phyloP scores from a whole-genome alignment of 2,329 filamentous ascomycete genomes.

The Colletotrichum destructivum region DNA sequence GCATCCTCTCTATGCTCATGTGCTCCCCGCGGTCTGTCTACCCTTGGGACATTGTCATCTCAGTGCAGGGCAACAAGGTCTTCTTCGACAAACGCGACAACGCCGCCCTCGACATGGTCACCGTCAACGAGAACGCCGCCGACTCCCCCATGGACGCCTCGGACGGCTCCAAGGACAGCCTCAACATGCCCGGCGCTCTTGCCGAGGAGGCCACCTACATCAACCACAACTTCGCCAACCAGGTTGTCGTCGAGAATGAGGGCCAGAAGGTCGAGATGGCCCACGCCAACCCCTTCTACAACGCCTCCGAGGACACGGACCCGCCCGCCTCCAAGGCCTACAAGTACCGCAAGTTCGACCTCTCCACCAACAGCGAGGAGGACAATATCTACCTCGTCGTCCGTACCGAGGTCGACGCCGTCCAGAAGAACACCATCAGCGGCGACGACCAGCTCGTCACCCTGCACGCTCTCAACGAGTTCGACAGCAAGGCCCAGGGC shows the following conservation, averaged over 20 bases:
- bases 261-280: slow-evolving; percentile 85
- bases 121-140: slow-evolving; percentile 98
- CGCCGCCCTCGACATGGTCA: slow-evolving; percentile 95
- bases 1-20: slow-evolving; percentile 99
- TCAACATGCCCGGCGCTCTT: slow-evolving; percentile 94
- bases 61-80: slow-evolving; percentile 94
- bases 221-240: slow-evolving; percentile 99
- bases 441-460: slow-evolving; percentile 93
- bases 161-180: slow-evolving; percentile 92
- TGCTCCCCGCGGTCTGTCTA: slow-evolving; percentile 97
- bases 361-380: slow-evolving; percentile 95
- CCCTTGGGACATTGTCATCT: slow-evolving; percentile 97
- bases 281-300: slow-evolving; percentile 98
- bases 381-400: slow-evolving; percentile 89
- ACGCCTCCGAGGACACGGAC: slow-evolving; percentile 91
- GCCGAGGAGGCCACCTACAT: slow-evolving; percentile 99
- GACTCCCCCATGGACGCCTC: slow-evolving; percentile 93
- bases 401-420: slow-evolving; percentile 94
- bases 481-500: slow-evolving; percentile 97
- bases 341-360: slow-evolving; percentile 97
- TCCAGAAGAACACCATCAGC: slow-evolving; percentile 93
- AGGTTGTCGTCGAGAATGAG: slow-evolving; percentile 90
- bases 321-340: slow-evolving; percentile 96
- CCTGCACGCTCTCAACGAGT: slow-evolving; percentile 98
- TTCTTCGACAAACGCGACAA: slow-evolving; percentile 99